Percentiles rank a stretch among this genome's conserved stretches.
Conservation (phyloP, 2,329 filamentous ascomycete genomes). For the Curvularia sp. region DNA sequence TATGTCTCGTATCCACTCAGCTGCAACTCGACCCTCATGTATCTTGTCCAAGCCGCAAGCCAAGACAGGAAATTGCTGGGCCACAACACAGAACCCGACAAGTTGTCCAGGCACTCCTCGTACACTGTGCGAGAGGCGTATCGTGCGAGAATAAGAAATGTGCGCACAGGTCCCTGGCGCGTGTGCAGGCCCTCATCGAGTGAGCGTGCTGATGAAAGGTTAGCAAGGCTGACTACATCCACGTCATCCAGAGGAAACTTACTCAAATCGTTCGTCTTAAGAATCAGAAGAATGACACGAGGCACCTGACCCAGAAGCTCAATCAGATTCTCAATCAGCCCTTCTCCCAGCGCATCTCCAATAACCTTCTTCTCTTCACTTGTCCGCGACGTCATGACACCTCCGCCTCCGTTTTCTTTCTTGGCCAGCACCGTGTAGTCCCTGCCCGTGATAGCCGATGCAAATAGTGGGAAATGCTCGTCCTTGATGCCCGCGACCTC, state of each 20-base stretch:
- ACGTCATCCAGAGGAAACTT: slow-evolving; percentile 39
- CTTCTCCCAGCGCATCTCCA: slow-evolving; percentile 81
- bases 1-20: slow-evolving; percentile 65
- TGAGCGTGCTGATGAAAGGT: slow-evolving; percentile 66
- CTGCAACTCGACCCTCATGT: slow-evolving; percentile 64
- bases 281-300: slow-evolving; percentile 87
- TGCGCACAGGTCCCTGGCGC: slow-evolving; percentile 65
- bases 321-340: slow-evolving; percentile 86
- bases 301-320: slow-evolving; percentile 88
- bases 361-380: slow-evolving; percentile 85
- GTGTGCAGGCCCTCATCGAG: slow-evolving; percentile 91
- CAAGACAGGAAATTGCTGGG: slow-evolving; percentile 60
- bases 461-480: slow-evolving; percentile 92
- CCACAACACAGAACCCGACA: slow-evolving; percentile 58
- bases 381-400: slow-evolving; percentile 65
- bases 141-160: slow-evolving; percentile 69
- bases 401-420: slow-evolving; percentile 44
- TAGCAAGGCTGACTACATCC: slow-evolving; percentile 7
- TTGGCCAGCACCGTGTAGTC: slow-evolving; percentile 79
- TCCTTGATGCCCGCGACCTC: slow-evolving; percentile 90
- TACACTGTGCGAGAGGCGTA: slow-evolving; percentile 69
- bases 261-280: slow-evolving; percentile 97
- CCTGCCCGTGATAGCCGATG: slow-evolving; percentile 91
- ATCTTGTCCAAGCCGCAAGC: slow-evolving; percentile 60
- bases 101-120: slow-evolving; percentile 64